Evolutionary conservation across 2,329 filamentous ascomycete species (phyloP), one percentile per base, ranked within the genome.

Genomic region (Neodidymelliopsis sp.): DNA sequence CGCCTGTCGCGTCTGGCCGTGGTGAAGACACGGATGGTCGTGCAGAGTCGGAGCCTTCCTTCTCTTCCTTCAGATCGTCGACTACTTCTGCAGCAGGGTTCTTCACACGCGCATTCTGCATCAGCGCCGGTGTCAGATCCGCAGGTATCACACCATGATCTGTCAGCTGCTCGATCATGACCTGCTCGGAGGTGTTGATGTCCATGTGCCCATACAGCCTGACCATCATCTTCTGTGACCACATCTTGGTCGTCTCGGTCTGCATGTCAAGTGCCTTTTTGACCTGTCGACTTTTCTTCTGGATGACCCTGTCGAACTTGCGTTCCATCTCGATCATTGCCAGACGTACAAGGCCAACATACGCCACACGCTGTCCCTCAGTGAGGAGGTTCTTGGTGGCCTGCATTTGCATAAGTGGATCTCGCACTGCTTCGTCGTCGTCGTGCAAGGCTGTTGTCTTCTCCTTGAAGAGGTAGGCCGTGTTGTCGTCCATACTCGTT

Each of bases 181-280:
- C 80, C 77, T 99, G 94, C 74, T 99, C 94, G 11, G 84, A 87
- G 16, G 87, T 79, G 66, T 87, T 91, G 65, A 99, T 95, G 52
- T 99, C 94, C 94, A 99, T 99, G 74, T 99, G 94, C 10, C 85
- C 79, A 71, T 97, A 99, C 10, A 99, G 73, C 18, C 93, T 85
- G 52, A 97, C 85, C 92, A 99, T 99, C 82, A 96, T 96, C 77
- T 95, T 95, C 72, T 99, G 94, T 47, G 89, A 86, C 93, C 93
- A 99, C 89, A 97, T 97, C 73, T 88, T 88, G 77, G 90, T 87
- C 25, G 86, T 84, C 71, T 97, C 94, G 9, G 85, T 77, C 0
- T 89, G 84, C 53, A 87, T 76, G 22, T 83, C 80, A 9, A 91
- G 71, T 31, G 85, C 78, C 71, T 93, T 97, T 73, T 88, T 94